Evolutionary conservation across 164 flowering plant species (phyloP).

Genomic region (Euptelea pleiosperma): DNA sequence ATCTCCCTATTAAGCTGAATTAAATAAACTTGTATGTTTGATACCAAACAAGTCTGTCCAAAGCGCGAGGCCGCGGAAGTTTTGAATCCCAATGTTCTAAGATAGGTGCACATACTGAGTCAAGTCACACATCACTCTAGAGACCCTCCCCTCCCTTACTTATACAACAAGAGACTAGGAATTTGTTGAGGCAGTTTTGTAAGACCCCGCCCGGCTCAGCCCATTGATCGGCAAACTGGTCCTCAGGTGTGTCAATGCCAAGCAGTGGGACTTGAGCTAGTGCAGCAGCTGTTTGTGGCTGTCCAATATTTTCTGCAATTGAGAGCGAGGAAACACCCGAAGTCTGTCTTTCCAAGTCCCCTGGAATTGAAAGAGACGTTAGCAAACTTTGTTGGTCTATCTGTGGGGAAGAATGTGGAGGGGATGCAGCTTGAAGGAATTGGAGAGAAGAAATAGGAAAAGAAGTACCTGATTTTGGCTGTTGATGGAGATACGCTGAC

Average conservation of each 20-base stretch:
- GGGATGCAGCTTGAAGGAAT: slow-evolving; percentile 60
- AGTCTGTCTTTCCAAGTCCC: slow-evolving; percentile 63
- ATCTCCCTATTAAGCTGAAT: no score
- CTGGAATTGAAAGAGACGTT: slow-evolving; percentile 85
- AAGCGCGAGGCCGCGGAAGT: no score
- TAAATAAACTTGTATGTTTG: no score
- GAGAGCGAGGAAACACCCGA: slow-evolving; percentile 53
- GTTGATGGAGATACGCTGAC: slow-evolving; percentile 48
- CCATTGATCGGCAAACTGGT: no score
- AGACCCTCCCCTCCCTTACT: no score
- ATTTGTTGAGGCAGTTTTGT: no score
- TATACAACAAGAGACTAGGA: no score
- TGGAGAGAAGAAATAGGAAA: slow-evolving; percentile 72
- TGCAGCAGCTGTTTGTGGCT: slow-evolving; percentile 41
- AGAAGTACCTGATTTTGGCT: slow-evolving; percentile 52
- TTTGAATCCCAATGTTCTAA: no score
- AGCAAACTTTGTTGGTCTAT: slow-evolving; percentile 73
- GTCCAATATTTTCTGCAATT: slow-evolving; percentile 57
- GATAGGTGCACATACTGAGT: no score
- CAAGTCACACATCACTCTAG: no score
- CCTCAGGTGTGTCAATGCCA: slow-evolving; percentile 89
- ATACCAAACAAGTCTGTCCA: no score
- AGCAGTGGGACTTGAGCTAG: slow-evolving; percentile 47
- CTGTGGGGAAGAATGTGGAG: slow-evolving; percentile 81
- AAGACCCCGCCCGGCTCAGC: no score